Conservation (phyloP, 148 eudicot species). For the Chenopodium suecicum region DNA sequence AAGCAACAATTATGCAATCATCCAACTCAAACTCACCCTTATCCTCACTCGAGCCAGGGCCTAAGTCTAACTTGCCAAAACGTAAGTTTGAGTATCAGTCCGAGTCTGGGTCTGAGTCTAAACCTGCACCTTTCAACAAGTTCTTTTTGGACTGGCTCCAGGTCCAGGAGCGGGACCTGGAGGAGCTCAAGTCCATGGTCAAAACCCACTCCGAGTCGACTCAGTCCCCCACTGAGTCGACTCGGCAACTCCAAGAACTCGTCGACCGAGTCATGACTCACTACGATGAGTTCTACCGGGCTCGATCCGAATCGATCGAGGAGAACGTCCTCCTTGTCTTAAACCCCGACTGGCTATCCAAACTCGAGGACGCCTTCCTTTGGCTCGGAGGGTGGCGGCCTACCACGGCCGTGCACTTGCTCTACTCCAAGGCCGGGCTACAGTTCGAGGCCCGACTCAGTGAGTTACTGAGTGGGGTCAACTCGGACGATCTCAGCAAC, state of each 20-base stretch:
- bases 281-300: slow-evolving; percentile 53
- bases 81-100: neutral
- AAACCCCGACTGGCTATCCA: slow-evolving; percentile 55
- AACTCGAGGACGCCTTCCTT: slow-evolving; percentile 59
- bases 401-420: slow-evolving; percentile 49
- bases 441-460: slow-evolving; percentile 56
- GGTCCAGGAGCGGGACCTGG: slow-evolving; percentile 44
- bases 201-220: slow-evolving; percentile 8
- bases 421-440: slow-evolving; percentile 56
- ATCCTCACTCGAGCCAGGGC: neutral
- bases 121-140: slow-evolving; percentile 32
- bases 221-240: neutral
- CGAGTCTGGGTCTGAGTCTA: neutral
- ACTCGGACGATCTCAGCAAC: slow-evolving; percentile 49
- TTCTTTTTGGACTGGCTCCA: slow-evolving; percentile 56
- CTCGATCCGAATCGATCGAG: slow-evolving; percentile 32
- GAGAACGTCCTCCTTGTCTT: slow-evolving; percentile 37
- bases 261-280: slow-evolving; percentile 45
- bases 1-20: neutral
- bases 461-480: slow-evolving; percentile 43
- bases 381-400: slow-evolving; percentile 91
- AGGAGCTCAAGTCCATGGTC: slow-evolving; percentile 39
- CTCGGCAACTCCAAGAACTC: neutral
- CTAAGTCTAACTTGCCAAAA: neutral
- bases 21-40: neutral